Evolutionary conservation across 768 basidiomycete genomes (phyloP).

Genomic region (Neoboletus subvelutipes): DNA sequence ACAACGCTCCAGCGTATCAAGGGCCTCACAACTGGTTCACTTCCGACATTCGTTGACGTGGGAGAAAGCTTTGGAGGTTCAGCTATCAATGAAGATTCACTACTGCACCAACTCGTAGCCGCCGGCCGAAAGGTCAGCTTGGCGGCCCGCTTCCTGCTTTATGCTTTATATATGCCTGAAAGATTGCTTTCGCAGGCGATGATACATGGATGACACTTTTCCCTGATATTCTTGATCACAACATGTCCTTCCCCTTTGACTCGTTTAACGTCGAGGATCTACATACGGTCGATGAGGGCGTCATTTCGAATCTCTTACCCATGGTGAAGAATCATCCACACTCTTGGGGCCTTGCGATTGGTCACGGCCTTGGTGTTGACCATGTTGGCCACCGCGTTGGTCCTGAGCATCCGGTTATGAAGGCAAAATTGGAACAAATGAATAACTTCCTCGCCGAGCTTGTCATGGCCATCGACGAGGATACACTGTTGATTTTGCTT

Average conservation of each 20-base stretch:
- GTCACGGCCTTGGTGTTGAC: slow-evolving; percentile 94
- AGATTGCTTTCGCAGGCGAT: slow-evolving; percentile 92
- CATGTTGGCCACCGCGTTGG: slow-evolving; percentile 96
- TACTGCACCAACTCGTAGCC: slow-evolving; percentile 67
- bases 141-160: background rate
- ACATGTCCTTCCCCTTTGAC: slow-evolving; percentile 84
- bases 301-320: slow-evolving; percentile 80
- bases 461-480: slow-evolving; percentile 73
- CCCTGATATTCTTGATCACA: slow-evolving; percentile 66
- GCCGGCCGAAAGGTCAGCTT: slow-evolving; percentile 57
- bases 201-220: slow-evolving; percentile 96
- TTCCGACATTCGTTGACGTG: slow-evolving; percentile 95
- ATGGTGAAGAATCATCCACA: slow-evolving; percentile 53
- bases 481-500: slow-evolving; percentile 86
- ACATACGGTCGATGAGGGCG: slow-evolving; percentile 92
- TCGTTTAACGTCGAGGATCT: slow-evolving; percentile 99
- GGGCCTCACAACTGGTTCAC: slow-evolving; percentile 89
- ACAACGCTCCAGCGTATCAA: slow-evolving; percentile 94
- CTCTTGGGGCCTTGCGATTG: slow-evolving; percentile 85
- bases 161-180: slow-evolving; percentile 20
- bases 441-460: slow-evolving; percentile 71
- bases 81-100: slow-evolving; percentile 83
- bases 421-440: slow-evolving; percentile 84
- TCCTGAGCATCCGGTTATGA: slow-evolving; percentile 85
- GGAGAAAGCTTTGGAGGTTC: slow-evolving; percentile 90